Evolutionary conservation across 2,329 filamentous ascomycete species (phyloP).

Genomic region (Leptoxyphium fumago): DNA sequence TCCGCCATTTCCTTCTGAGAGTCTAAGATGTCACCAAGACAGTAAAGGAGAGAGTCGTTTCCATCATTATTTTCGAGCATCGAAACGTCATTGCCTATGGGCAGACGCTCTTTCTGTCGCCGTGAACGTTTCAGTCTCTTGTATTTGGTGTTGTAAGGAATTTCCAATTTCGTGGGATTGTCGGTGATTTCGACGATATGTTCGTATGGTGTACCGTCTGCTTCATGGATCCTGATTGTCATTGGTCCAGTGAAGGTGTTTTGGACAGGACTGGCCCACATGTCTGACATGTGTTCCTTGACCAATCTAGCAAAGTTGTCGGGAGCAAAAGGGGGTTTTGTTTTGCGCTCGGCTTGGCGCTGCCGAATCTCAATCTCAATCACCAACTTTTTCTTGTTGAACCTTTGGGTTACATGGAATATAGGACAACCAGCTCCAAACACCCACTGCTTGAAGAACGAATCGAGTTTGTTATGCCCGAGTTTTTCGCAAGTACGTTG

Average conservation of each 20-base stretch:
- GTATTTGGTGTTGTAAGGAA: slow-evolving; percentile 98
- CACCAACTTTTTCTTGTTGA: slow-evolving; percentile 95
- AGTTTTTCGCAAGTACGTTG: slow-evolving; percentile 75
- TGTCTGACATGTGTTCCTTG: slow-evolving; percentile 62
- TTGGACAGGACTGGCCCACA: slow-evolving; percentile 42
- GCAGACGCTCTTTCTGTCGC: slow-evolving; percentile 62
- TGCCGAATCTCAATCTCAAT: slow-evolving; percentile 86
- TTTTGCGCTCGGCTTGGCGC: slow-evolving; percentile 45
- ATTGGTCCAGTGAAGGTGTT: slow-evolving; percentile 88
- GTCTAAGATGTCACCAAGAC: slow-evolving; percentile 79
- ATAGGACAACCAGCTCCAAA: slow-evolving; percentile 75
- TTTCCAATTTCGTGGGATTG: slow-evolving; percentile 70
- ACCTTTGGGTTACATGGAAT: slow-evolving; percentile 73
- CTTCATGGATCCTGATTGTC: slow-evolving; percentile 96
- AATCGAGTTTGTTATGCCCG: slow-evolving; percentile 71
- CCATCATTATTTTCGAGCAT: slow-evolving; percentile 16
- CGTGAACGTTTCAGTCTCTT: slow-evolving; percentile 86
- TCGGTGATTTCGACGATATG: slow-evolving; percentile 95
- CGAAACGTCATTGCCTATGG: slow-evolving; percentile 40
- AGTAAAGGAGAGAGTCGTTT: slow-evolving; percentile 77
- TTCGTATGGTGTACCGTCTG: slow-evolving; percentile 94
- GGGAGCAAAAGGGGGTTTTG: slow-evolving; percentile 47
- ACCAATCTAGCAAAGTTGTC: slow-evolving; percentile 70
- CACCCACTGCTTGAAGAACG: slow-evolving; percentile 91
- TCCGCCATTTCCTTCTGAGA: slow-evolving; percentile 64